phyloP scores from a whole-genome alignment of 306 rosid genomes.

The Quercus rubra region DNA sequence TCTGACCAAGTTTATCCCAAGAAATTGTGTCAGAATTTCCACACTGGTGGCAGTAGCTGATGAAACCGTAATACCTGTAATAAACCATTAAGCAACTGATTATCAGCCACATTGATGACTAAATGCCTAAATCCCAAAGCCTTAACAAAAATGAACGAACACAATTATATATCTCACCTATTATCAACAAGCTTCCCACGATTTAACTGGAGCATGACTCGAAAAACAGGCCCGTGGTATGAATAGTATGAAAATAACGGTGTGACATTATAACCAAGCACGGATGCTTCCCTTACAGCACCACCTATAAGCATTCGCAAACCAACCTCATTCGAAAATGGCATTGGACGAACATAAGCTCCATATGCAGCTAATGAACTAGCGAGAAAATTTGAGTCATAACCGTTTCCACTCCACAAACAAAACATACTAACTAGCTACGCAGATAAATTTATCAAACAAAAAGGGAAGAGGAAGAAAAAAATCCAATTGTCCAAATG shows the following conservation, averaged over 20 bases:
- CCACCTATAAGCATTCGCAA: constrained; percentile 98
- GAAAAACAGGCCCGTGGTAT: constrained; percentile 84
- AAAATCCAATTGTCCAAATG: too few relatives aligned
- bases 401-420: neutral
- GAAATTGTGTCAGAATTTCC: constrained; percentile 74
- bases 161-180: constrained; percentile 37
- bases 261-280: constrained; percentile 65
- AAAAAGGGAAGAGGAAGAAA: too few relatives aligned
- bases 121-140: neutral
- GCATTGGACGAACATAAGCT: constrained; percentile 84
- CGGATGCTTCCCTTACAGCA: constrained; percentile 77
- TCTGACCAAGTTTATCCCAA: constrained; percentile 73
- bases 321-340: constrained; percentile 87
- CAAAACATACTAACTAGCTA: neutral
- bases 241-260: constrained; percentile 85
- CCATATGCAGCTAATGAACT: constrained; percentile 97
- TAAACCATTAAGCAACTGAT: neutral
- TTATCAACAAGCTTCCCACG: constrained; percentile 69
- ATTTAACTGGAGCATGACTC: constrained; percentile 73
- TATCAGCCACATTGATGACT: neutral
- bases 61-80: constrained; percentile 66
- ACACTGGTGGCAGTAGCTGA: constrained; percentile 68
- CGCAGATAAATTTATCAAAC: too few relatives aligned
- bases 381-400: constrained; percentile 12
- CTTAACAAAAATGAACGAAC: neutral